Percentiles rank a stretch among this genome's conserved stretches.
Evolutionary conservation across 495 filamentous ascomycete species (phyloP).

Genomic region (Neurospora sp.): DNA sequence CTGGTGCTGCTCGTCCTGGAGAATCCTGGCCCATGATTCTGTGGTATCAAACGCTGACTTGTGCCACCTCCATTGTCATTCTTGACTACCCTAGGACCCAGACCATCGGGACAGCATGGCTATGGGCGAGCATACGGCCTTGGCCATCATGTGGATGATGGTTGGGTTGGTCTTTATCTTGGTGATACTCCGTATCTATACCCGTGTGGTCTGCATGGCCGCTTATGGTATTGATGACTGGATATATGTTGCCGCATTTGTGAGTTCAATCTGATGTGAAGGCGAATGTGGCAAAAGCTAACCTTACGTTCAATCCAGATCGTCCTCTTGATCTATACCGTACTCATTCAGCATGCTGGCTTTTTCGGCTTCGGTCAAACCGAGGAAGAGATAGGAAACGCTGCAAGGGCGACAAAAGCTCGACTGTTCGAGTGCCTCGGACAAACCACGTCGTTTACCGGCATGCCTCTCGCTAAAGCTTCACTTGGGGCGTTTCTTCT

Average conservation of each 20-base stretch:
- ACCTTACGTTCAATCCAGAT: not conserved
- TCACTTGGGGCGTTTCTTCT: constrained; percentile 23
- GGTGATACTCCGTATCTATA: constrained; percentile 22
- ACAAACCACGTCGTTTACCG: constrained; percentile 14
- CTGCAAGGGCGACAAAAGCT: not conserved
- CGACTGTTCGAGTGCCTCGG: constrained; percentile 4
- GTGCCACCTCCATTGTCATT: not conserved
- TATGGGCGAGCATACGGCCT: constrained; percentile 3
- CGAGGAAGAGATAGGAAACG: constrained; percentile 8
- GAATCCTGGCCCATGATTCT: not conserved
- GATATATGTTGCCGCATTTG: constrained; percentile 17
- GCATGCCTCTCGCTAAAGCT: constrained; percentile 22
- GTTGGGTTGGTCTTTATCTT: constrained; percentile 6
- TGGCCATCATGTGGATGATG: constrained; percentile 19
- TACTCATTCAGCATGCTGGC: constrained; percentile 19
- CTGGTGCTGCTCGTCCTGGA: not conserved
- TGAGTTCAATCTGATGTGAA: not conserved
- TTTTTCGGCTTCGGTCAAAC: constrained; percentile 13
- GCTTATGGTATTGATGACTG: constrained; percentile 25
- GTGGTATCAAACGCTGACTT: not conserved
- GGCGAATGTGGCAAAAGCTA: not conserved
- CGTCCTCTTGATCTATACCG: constrained; percentile 16
- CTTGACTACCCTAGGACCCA: not conserved
- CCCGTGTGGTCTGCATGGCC: constrained; percentile 19
- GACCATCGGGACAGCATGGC: not conserved